Base-by-base conservation (phyloP, 257 asterid genomes). In the Osmanthus fragrans region DNA sequence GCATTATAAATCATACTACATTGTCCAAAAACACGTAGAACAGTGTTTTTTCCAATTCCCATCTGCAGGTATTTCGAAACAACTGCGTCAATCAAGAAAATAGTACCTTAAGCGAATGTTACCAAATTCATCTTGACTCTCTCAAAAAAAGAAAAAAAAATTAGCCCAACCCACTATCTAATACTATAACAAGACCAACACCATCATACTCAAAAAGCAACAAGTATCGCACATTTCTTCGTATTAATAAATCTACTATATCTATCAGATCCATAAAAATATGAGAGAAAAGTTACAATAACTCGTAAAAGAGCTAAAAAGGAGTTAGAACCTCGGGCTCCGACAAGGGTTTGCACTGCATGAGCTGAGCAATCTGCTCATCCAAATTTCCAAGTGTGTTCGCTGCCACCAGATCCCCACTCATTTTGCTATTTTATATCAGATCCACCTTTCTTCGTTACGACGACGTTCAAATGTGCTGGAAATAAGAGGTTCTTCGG, bases 271-370 rank as follows among this genome's bases (percentile, higher is more conserved):
- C 92, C 79, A 79, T 3, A 63, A 25, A 58, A 36, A 3, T 13
- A 29, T 11, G 75, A 25, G 56, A 7, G 21, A 1, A 69, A 77
- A 69, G 8, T 60, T 60, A 9, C 7, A 23, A 23, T 7, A 23
- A 60, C 16, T 23, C 15, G 32, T n/a, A n/a, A 23, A 60, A 58
- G 66, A 6, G 29, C 30, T 58, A 58, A 8, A 60, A 8, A 0
- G n/a, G 67, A 10, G 67, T 23, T 21, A 54, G 74, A 71, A 94
- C 98, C 89, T 94, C 97, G 5, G 97, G 89, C 84, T 94, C 98
- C 33, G 97, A 82, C 76, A 94, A 83, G 69, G 98, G 97, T 80
- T 92, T 94, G 96, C 98, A 94, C 86, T 92, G 97, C 94, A 90
- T 91, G 79, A 94, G 97, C 91, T 94, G 97, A 72, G 86, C 83